phyloP scores from a whole-genome alignment of 257 asterid species.

The Fraxinus excelsior region DNA sequence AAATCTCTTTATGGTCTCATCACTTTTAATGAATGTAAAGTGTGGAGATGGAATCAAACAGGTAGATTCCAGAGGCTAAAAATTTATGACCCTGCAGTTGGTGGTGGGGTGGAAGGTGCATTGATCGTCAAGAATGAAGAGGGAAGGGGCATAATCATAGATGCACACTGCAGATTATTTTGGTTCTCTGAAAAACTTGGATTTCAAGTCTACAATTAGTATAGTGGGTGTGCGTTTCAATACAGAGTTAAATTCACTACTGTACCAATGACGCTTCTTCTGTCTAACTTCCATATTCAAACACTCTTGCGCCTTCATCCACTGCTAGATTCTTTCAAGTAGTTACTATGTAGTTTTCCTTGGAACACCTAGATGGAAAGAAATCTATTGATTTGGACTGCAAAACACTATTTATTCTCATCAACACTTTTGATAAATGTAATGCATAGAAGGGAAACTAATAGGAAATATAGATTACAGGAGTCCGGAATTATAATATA shows the following conservation, averaged over 20 bases:
- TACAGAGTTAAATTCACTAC: too few species aligned
- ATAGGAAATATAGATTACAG: too few species aligned
- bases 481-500: too few species aligned
- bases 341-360: not conserved
- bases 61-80: not conserved
- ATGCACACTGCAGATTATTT: not conserved
- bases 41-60: not conserved
- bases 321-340: too few species aligned
- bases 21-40: not conserved
- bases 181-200: not conserved
- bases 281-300: too few species aligned
- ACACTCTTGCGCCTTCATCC: too few species aligned
- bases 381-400: not conserved
- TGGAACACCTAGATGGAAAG: not conserved
- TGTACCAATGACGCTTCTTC: too few species aligned
- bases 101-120: not conserved
- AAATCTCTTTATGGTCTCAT: not conserved
- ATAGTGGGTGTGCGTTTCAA: not conserved
- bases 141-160: not conserved
- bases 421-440: not conserved
- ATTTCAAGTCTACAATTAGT: not conserved
- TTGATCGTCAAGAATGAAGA: not conserved
- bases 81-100: not conserved
- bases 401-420: not conserved
- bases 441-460: too few species aligned